Conservation (phyloP, 2,329 filamentous ascomycete species). For the Colletotrichum scovillei region DNA sequence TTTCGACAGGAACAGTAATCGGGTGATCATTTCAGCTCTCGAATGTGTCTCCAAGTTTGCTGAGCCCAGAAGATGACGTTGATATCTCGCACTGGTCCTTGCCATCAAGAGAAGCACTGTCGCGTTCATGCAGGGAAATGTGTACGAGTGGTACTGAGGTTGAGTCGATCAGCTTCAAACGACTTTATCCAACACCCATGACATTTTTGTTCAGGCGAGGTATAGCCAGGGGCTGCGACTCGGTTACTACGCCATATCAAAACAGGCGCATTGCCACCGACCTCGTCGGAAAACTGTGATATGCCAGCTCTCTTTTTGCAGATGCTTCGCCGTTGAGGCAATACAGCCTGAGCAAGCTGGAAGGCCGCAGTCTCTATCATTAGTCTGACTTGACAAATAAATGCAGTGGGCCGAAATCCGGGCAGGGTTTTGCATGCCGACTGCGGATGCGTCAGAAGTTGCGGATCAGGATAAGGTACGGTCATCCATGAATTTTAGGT, state of each 20-base stretch:
- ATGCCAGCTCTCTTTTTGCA: not conserved
- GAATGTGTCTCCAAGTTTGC: not conserved
- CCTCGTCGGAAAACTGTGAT: not conserved
- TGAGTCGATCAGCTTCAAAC: not conserved
- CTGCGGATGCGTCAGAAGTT: not conserved
- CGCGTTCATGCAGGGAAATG: not conserved
- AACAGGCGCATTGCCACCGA: too few species aligned
- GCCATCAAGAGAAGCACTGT: not conserved
- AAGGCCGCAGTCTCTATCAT: not conserved
- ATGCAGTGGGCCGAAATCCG: not conserved
- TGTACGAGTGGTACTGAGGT: not conserved
- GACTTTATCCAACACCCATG: not conserved
- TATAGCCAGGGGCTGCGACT: not conserved
- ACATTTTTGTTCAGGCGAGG: not conserved
- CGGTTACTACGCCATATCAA: not conserved
- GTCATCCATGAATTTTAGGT: conserved; percentile 36
- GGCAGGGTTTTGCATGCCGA: not conserved
- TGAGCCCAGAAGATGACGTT: not conserved
- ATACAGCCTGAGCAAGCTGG: not conserved
- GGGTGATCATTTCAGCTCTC: too few species aligned
- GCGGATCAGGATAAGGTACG: not conserved
- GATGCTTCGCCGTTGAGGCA: not conserved
- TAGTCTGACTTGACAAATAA: not conserved
- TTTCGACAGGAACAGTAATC: not conserved
- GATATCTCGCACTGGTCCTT: not conserved